These are phyloP conservation scores for Scutellaria barbata DNA, from an alignment of 257 asterid genomes.

Conservation along the genomic window DNA sequence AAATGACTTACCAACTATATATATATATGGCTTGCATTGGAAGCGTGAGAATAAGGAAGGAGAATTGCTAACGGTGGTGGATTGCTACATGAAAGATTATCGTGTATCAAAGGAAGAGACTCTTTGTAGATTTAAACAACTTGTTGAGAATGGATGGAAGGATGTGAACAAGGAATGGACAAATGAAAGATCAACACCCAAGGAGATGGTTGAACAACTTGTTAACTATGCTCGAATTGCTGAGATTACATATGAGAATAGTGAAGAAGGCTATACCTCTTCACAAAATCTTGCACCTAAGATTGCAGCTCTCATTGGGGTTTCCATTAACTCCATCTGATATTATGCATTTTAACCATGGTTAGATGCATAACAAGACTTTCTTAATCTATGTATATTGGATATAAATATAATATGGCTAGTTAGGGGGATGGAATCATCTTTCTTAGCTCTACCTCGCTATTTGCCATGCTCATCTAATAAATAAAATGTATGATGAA, in stretches of 20 bases:
- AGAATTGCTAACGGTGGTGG: constrained; percentile 20
- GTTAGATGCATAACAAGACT: too few species aligned
- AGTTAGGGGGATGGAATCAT: too few species aligned
- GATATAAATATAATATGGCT: too few species aligned
- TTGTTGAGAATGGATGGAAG: constrained; percentile 38
- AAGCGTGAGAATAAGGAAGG: constrained; percentile 38
- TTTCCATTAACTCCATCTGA: neutral
- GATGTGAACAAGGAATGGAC: constrained; percentile 30
- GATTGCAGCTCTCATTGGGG: constrained; percentile 22
- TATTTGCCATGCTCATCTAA: too few species aligned
- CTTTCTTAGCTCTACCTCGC: too few species aligned
- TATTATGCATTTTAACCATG: too few species aligned
- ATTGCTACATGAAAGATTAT: constrained; percentile 40
- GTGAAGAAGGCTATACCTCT: constrained; percentile 19
- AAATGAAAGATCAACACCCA: neutral
- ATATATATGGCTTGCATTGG: neutral
- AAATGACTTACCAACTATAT: too few species aligned
- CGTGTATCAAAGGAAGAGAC: constrained; percentile 33
- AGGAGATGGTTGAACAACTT: constrained; percentile 18
- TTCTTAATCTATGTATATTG: too few species aligned
- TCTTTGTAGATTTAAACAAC: neutral
- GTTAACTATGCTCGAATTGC: neutral
- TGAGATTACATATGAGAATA: constrained; percentile 7
- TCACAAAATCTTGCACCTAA: constrained; percentile 34
- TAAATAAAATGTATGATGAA: too few species aligned